Evolutionary conservation across 2,329 filamentous ascomycete species (phyloP), one percentile per base, ranked within the genome.

Genomic region (Alternaria longipes): DNA sequence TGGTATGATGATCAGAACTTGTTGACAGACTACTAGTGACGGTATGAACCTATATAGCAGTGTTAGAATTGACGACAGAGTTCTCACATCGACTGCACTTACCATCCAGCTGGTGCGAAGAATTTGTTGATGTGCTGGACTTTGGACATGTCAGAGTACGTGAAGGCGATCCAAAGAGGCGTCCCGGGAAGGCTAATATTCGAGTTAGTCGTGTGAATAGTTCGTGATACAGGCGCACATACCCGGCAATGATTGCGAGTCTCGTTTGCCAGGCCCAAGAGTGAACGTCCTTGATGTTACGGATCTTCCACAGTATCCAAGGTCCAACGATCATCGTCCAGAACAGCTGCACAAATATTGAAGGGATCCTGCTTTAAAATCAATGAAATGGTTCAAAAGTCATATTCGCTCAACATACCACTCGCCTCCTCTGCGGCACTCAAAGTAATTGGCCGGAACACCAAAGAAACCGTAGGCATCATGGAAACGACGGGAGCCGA

Each of bases 401-500:
- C 9, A 1, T 16, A 5, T 56, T 68, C 36, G 8, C 2, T 6
- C 36, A 8, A 64, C 71, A 49, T 76, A 86, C 89, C 90, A 92
- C 80, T 92, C 90, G 83, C 85, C 89, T 8, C 90, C 89, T 59
- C 76, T 67, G 65, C 83, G 73, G 65, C 79, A 83, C 59, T 73
- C 60, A 52, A 78, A 75, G 65, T 83, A 83, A 38, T 79, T 75
- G 22, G 81, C 78, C 56, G 81, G 40, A 47, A 82, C 78, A 42
- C 87, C 83, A 63, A 83, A 83, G 14, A 87, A 85, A 47, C 87
- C 90, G 5, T 83, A 84, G 12, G 79, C 59, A 1, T 64, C 72
- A 70, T 91, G 89, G 68, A 90, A 91, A 63, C 89, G 89, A 53
- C 84, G 85, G 1, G 89, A 91, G 34, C 88, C 81, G 66, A 89